phyloP scores from a whole-genome alignment of 2,329 filamentous ascomycete species.

The Penicillium sclerotiorum region DNA sequence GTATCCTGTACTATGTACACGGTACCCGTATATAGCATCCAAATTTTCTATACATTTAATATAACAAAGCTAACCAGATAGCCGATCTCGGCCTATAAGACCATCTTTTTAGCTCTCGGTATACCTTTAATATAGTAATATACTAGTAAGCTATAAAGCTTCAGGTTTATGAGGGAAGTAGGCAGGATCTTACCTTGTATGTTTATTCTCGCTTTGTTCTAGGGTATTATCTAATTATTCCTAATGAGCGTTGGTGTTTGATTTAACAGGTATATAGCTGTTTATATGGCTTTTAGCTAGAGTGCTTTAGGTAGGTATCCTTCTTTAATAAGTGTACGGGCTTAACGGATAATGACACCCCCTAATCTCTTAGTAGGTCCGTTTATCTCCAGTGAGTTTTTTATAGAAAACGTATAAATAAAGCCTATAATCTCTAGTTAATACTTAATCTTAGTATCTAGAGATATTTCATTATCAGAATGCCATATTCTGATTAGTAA shows the following conservation, averaged over 20 bases:
- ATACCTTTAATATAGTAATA: constrained; percentile 1
- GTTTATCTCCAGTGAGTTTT: neutral
- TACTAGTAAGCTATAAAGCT: neutral
- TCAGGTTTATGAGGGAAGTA: constrained; percentile 5
- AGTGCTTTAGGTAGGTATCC: constrained; percentile 3
- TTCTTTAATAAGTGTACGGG: neutral
- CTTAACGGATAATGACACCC: neutral
- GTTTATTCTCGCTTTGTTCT: constrained; percentile 2
- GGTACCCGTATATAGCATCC: neutral
- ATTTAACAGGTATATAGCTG: constrained; percentile 5
- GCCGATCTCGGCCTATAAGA: neutral
- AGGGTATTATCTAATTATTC: neutral
- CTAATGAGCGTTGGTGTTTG: constrained; percentile 1
- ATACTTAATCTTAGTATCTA: neutral
- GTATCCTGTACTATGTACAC: neutral
- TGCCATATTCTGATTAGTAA: constrained; percentile 3
- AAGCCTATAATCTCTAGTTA: neutral
- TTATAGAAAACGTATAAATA: neutral
- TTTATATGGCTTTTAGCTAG: neutral
- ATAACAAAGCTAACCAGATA: neutral
- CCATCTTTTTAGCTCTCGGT: neutral
- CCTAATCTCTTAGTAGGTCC: neutral
- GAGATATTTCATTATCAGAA: neutral
- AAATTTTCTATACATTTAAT: constrained; percentile 3
- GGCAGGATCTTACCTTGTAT: no score